Percentiles rank a stretch among this genome's conserved stretches.
These are phyloP conservation scores for Desmodesmus armatus DNA, from an alignment of 139 green algal species.

Conservation along the genomic window DNA sequence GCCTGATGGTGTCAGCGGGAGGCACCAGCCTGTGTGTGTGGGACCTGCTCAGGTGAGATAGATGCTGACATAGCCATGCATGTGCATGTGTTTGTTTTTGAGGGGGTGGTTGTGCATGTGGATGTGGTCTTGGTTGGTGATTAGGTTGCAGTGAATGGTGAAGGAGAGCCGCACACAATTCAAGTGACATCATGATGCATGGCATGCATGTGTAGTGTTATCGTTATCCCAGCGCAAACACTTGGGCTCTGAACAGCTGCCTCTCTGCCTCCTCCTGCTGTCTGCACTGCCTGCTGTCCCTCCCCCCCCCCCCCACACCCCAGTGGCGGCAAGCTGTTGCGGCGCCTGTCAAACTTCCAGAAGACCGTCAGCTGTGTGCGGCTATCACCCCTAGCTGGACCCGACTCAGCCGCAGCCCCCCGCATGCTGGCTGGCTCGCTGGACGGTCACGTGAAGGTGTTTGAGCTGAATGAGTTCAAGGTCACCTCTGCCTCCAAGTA, in stretches of 20 bases:
- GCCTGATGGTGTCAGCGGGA: slow-evolving; percentile 77
- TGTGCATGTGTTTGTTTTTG: neutral
- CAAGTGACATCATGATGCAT: too few species aligned
- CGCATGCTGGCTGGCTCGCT: slow-evolving; percentile 91
- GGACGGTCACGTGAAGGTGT: slow-evolving; percentile 96
- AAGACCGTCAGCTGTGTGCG: slow-evolving; percentile 93
- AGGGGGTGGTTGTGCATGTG: neutral
- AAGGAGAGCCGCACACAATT: too few species aligned
- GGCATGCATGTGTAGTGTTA: too few species aligned
- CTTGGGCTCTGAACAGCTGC: too few species aligned
- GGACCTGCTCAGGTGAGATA: slow-evolving; percentile 73
- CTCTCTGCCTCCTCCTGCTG: neutral
- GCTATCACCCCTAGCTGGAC: slow-evolving; percentile 67
- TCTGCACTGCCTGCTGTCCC: neutral
- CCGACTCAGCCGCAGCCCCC: slow-evolving; percentile 63
- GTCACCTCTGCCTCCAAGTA: slow-evolving; percentile 85
- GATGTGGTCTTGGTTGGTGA: too few species aligned
- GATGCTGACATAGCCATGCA: neutral
- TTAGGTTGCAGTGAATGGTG: too few species aligned
- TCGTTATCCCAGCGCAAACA: too few species aligned
- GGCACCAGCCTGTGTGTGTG: slow-evolving; percentile 87
- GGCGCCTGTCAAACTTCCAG: slow-evolving; percentile 87
- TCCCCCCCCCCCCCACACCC: too few species aligned
- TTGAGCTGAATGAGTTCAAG: slow-evolving; percentile 88
- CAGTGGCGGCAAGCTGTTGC: slow-evolving; percentile 80